Evolutionary conservation across 140 eudicot genomes (phyloP), one percentile per base, ranked within the genome.

Genomic region (Stevia rebaudiana): DNA sequence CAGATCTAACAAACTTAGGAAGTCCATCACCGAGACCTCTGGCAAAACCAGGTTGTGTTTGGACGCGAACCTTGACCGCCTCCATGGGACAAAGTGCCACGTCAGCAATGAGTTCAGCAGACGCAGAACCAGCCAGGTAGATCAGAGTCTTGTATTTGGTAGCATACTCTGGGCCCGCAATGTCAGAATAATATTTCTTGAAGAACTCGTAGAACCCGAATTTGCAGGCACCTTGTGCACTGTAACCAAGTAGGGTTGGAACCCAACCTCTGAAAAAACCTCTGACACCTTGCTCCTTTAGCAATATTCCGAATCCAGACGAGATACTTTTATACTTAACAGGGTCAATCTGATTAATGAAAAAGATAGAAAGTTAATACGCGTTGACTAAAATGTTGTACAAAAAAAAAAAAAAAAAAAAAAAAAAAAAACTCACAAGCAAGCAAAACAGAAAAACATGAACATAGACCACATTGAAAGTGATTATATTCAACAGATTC

Each of bases 131-230:
- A 57, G 82, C 88, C 50, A 78, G 82, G 70, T 71, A 81, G 49
- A 84, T 81, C 66, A 78, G 43, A 35, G 84, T 88, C 86, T 88
- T 88, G 85, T 88, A 88, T 58, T 88, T 88, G 53, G 94, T 30
- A 36, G 96, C 96, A 76, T 85, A 71, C 61, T 88, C 96, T 15
- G 96, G 85, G 48, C 96, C 96, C 33, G 90, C 96, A 56, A 88
- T 79, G 75, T 88, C 96, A 30, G 90, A 80, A 76, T 88, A 88
- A 72, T 88, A 88, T 76, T 88, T 88, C 77, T 88, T 88, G 77
- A 88, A 88, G 84, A 69, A 75, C 25, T 75, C 80, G 33, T 75
- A 75, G 28, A 75, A 75, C 43, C 80, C 80, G 11, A 75, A 75
- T 58, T 75, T 75, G 61, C 80, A 75, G 35, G 80, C 76, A n/a